phyloP scores from a whole-genome alignment of 108 stramenopile species.

The Parietichytrium sp. region DNA sequence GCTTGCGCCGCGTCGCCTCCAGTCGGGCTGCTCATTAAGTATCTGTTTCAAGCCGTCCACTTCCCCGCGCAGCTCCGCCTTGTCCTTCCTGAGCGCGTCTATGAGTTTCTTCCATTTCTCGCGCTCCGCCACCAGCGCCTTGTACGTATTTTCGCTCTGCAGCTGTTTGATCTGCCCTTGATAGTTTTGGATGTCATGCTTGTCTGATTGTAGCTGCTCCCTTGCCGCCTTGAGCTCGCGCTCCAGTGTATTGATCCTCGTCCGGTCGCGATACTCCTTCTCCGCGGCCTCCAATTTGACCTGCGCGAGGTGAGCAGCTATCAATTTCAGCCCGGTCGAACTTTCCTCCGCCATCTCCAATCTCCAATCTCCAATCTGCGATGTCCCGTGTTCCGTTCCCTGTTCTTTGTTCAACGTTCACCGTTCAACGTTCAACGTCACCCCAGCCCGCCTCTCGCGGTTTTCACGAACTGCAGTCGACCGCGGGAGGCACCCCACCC shows the following conservation, averaged over 20 bases:
- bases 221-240: background rate
- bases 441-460: too few relatives aligned
- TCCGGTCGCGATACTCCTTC: background rate
- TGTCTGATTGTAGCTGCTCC: background rate
- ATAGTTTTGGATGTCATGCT: background rate
- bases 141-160: conserved; percentile 14
- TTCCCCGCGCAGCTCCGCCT: background rate
- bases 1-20: too few relatives aligned
- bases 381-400: too few relatives aligned
- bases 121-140: conserved; percentile 27
- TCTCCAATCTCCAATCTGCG: too few relatives aligned
- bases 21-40: too few relatives aligned
- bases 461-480: too few relatives aligned
- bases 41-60: background rate
- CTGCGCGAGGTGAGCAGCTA: conserved; percentile 18
- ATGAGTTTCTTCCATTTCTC: conserved; percentile 24
- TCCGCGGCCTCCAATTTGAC: conserved; percentile 6
- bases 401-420: too few relatives aligned
- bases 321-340: background rate
- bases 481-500: too few relatives aligned
- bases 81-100: background rate
- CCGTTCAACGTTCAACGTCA: too few relatives aligned
- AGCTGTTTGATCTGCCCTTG: conserved; percentile 24
- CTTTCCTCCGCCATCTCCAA: conserved; percentile 13
- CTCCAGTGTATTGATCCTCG: background rate